Evolutionary conservation across 805 yeast genomes (phyloP).

Genomic region (Wickerhamomyces xylosicus): DNA sequence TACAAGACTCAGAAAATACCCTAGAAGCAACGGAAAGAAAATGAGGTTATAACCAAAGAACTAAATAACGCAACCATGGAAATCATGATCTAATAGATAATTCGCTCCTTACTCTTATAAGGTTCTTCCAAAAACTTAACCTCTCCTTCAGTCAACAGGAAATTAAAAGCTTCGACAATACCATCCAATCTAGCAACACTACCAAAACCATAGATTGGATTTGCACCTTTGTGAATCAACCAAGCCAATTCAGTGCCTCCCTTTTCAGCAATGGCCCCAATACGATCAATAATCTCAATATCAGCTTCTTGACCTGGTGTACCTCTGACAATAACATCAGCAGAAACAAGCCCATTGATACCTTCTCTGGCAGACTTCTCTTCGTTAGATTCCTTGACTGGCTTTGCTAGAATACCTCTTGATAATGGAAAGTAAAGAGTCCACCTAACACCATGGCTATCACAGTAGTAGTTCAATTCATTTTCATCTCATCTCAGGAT

Average conservation of each 20-base stretch:
- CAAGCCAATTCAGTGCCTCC: conserved; percentile 44
- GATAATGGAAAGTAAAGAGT: conserved; percentile 57
- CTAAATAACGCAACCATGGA: no score
- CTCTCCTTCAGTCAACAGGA: conserved; percentile 8
- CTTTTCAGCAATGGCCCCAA: conserved; percentile 41
- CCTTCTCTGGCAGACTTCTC: conserved; percentile 5
- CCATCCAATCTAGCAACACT: conserved; percentile 40
- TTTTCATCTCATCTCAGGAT: conserved; percentile 50
- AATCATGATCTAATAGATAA: no score
- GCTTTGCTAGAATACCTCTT: conserved; percentile 43
- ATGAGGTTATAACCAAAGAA: no score
- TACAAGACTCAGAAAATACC: no score
- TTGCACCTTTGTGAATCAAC: conserved; percentile 36
- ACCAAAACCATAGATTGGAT: conserved; percentile 45
- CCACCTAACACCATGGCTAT: conserved; percentile 38
- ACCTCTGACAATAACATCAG: neutral
- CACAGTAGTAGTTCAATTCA: conserved; percentile 46
- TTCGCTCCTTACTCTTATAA: no score
- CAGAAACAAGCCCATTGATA: conserved; percentile 1
- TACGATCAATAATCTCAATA: conserved; percentile 30
- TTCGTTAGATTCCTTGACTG: conserved; percentile 14
- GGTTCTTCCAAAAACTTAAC: conserved; percentile 8
- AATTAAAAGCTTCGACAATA: conserved; percentile 26
- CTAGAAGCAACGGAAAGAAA: no score
- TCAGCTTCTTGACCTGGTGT: no score